A percentile compares a stretch with the other conserved stretches of the same genome.
Conservation (phyloP, 768 basidiomycete species). For the Gloeopeniophorella convolvens region DNA sequence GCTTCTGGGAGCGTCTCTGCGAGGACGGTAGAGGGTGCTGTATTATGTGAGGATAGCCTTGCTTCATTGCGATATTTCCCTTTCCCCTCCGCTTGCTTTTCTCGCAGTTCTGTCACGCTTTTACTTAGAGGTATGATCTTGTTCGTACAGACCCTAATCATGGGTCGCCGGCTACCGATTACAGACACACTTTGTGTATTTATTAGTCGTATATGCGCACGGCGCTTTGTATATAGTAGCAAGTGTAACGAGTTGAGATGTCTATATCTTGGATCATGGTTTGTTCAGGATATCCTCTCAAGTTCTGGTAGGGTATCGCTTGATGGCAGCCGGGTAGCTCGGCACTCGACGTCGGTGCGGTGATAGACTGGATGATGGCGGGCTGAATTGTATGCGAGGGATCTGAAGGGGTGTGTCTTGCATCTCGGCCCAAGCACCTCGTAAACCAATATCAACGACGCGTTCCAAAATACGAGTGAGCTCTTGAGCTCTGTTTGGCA, state of each 20-base stretch:
- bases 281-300: background rate
- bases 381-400: constrained; percentile 32
- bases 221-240: constrained; percentile 2
- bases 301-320: background rate
- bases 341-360: background rate
- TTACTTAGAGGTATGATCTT: background rate
- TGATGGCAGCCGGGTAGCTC: background rate
- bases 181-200: constrained; percentile 2
- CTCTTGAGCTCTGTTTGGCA: constrained; percentile 48
- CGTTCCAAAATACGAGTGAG: constrained; percentile 58
- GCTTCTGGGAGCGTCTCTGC: constrained; percentile 18
- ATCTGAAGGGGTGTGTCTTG: constrained; percentile 50
- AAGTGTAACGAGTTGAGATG: background rate
- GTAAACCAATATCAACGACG: constrained; percentile 60
- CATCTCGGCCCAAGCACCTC: constrained; percentile 60
- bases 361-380: background rate
- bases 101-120: background rate
- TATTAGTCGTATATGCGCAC: constrained; percentile 1
- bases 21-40: constrained; percentile 6
- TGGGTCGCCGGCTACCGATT: constrained; percentile 1
- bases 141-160: no score
- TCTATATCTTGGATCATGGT: background rate
- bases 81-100: background rate
- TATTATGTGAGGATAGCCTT: constrained; percentile 18
- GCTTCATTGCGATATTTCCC: no score